These are phyloP conservation scores for Podaxis sp. DNA, from an alignment of 768 basidiomycete species.

Conservation along the genomic window DNA sequence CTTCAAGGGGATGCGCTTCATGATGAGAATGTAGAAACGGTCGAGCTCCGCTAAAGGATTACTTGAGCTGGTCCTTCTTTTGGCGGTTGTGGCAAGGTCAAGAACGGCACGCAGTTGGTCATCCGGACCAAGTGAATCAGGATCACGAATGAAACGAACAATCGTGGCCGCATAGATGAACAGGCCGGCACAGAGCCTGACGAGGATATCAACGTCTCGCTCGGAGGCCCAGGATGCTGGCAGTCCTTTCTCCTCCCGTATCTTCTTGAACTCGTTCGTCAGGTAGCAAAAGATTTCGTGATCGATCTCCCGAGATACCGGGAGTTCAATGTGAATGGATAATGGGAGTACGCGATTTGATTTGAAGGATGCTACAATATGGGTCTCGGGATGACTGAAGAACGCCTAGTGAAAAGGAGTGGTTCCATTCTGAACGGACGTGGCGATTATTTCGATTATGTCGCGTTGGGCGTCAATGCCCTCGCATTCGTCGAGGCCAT, in stretches of 20 bases:
- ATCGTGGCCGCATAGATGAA: not conserved
- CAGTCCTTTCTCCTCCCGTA: not conserved
- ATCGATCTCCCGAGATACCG: not conserved
- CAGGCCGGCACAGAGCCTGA: not conserved
- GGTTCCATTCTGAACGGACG: not conserved
- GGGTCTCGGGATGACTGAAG: no score
- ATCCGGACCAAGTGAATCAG: no score
- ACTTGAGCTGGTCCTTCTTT: not conserved
- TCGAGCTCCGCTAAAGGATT: not conserved
- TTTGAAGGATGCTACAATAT: not conserved
- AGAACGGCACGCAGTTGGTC: no score
- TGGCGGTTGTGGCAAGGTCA: no score
- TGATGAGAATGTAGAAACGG: no score
- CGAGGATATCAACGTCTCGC: not conserved
- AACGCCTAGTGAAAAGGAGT: not conserved
- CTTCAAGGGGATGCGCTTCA: no score
- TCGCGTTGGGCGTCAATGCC: not conserved
- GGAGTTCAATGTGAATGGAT: not conserved
- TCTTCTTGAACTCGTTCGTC: constrained; percentile 2
- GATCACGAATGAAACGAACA: no score
- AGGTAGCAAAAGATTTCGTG: constrained; percentile 8
- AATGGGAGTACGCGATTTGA: not conserved
- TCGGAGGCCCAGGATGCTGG: constrained; percentile 5
- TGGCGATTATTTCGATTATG: not conserved
- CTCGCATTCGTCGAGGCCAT: not conserved